Base-by-base conservation (phyloP, 345 rosid species). In the Melaleuca alternifolia region DNA sequence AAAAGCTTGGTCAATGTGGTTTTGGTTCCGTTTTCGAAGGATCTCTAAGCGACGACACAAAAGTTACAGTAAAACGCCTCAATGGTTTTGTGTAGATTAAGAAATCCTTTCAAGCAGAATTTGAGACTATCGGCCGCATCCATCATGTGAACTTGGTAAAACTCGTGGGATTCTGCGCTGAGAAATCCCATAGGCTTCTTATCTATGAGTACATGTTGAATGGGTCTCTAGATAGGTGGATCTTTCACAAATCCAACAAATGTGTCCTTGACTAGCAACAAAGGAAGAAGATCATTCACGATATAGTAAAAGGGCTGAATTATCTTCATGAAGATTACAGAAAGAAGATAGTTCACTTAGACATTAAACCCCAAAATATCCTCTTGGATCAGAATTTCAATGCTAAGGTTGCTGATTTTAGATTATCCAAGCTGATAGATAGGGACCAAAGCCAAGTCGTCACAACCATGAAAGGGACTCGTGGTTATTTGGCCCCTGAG, bases 11-110 rank as follows among this genome's bases (percentile, higher is more conserved):
- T 3, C 18, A 86, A 62, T 92, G 93, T 11, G 93, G 92, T 7
- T 91, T 91, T 6, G 92, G 93, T 33, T 83, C 87, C 20, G 93
- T 90, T 4, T 88, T 85, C 71, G 79, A 86, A 65, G 92, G 92
- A 11, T 86, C 50, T 85, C 57, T 90, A 51, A 2, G 7, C 14
- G 84, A 89, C 85, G 87, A 91, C 51, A 82, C 83, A 10, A 87
- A 50, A 86, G 37, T 91, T 51, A 91, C 93, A 28, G 91, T 90
- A 76, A 91, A 91, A 86, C 82, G 62, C 48, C 90, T 91, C 11
- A 83, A 89, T 15, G 54, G 88, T 12, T 85, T 87, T 9, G 83
- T 86, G 44, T 89, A 88, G 57, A 75, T 85, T 51, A 87, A 87
- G 77, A 87, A 85, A 53, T 88, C 87, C 3, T 91, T 91, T 75